These are phyloP conservation scores for Penicillium desertorum DNA, from an alignment of 495 filamentous ascomycete genomes.

Conservation along the genomic window DNA sequence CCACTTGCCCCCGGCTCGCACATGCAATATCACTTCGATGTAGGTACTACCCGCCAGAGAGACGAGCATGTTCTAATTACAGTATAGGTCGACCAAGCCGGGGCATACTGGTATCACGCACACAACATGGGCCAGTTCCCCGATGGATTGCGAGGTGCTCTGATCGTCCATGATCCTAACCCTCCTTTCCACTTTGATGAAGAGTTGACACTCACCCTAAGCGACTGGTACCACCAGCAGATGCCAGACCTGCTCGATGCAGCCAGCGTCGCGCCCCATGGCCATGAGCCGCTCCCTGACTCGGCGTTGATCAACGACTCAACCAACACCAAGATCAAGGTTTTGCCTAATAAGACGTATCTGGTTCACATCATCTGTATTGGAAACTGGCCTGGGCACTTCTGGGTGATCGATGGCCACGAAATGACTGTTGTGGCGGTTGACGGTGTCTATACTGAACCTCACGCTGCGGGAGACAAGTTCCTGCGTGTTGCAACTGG, in stretches of 20 bases:
- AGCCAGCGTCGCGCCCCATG: too few relatives aligned
- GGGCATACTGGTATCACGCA: conserved; percentile 87
- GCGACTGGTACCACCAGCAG: conserved; percentile 65
- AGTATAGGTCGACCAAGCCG: conserved; percentile 63
- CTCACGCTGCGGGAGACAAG: conserved; percentile 48
- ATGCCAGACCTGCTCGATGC: conserved; percentile 49
- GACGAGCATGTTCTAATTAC: conserved; percentile 20
- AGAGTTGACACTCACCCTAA: conserved; percentile 61
- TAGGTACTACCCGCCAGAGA: conserved; percentile 45
- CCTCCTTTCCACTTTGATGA: conserved; percentile 68
- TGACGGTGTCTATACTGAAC: conserved; percentile 68
- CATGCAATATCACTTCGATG: conserved; percentile 71
- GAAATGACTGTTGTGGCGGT: conserved; percentile 67
- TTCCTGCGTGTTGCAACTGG: conserved; percentile 64
- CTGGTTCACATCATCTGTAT: conserved; percentile 69
- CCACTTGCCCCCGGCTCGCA: conserved; percentile 59
- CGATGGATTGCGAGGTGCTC: conserved; percentile 70
- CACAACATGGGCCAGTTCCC: conserved; percentile 73
- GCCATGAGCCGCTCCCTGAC: conserved; percentile 59
- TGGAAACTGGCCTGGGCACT: conserved; percentile 58
- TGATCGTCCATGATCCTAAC: conserved; percentile 71
- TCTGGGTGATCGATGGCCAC: conserved; percentile 54
- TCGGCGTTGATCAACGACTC: conserved; percentile 69
- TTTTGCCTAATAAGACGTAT: conserved; percentile 56
- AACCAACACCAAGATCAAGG: conserved; percentile 41